A percentile compares a stretch with the other conserved stretches of the same genome.
Conservation (phyloP, 495 filamentous ascomycete genomes). For the Penicillium fimorum region DNA sequence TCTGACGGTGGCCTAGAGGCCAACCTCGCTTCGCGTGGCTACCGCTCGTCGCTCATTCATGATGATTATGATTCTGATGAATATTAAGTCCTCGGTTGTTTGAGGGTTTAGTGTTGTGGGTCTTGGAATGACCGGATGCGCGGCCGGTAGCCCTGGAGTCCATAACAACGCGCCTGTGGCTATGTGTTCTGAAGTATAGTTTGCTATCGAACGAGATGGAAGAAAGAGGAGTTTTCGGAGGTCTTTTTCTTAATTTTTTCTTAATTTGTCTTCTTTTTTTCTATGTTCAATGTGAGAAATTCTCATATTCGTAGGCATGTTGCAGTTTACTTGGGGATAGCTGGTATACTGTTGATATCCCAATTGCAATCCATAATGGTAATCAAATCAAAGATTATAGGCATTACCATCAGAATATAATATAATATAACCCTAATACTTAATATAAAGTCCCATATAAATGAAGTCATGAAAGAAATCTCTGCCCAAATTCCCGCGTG, state of each 20-base stretch:
- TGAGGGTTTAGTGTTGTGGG: slow-evolving; percentile 4
- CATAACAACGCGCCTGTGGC: not conserved
- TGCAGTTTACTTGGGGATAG: not conserved
- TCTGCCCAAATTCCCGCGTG: slow-evolving; percentile 9
- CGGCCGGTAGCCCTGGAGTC: not conserved
- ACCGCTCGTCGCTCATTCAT: slow-evolving; percentile 50
- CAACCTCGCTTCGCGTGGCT: slow-evolving; percentile 61
- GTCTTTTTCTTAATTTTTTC: not conserved
- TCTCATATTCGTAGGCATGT: not conserved
- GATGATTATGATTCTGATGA: slow-evolving; percentile 54
- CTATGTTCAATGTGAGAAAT: not conserved
- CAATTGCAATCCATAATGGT: not conserved
- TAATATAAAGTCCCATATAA: not conserved
- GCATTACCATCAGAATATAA: no score
- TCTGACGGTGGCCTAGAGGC: slow-evolving; percentile 81
- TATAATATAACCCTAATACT: not conserved
- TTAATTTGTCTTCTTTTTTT: not conserved
- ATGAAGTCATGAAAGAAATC: slow-evolving; percentile 1
- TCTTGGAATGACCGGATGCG: slow-evolving; percentile 6
- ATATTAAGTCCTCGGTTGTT: slow-evolving; percentile 33
- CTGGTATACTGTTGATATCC: not conserved
- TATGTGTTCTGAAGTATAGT: not conserved
- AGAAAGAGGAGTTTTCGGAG: slow-evolving; percentile 1
- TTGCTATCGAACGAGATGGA: not conserved
- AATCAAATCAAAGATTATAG: not conserved